phyloP scores from a whole-genome alignment of 2,329 filamentous ascomycete genomes.

The Pseudocercospora eumusae region DNA sequence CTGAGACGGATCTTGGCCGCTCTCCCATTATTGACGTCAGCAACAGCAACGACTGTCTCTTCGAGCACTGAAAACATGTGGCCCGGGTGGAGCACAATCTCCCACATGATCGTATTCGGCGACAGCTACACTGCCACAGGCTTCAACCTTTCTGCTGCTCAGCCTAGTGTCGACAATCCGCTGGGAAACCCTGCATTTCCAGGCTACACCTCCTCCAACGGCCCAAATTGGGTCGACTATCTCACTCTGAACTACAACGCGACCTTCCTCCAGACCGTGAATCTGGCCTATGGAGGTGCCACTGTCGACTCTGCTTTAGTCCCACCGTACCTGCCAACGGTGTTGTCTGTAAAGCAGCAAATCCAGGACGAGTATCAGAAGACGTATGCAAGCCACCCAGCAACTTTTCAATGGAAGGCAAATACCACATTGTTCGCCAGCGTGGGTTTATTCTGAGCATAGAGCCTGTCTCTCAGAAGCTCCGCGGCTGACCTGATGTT shows the following conservation, averaged over 20 bases:
- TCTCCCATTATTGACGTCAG: background rate
- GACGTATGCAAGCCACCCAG: conserved; percentile 36
- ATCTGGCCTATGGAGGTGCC: conserved; percentile 53
- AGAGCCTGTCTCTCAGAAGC: background rate
- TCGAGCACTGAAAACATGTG: background rate
- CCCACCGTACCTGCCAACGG: conserved; percentile 51
- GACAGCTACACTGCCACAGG: conserved; percentile 63
- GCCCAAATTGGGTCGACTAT: conserved; percentile 60
- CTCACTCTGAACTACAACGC: conserved; percentile 49
- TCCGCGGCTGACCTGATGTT: conserved; percentile 11
- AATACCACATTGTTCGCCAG: conserved; percentile 46
- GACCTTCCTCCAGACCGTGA: conserved; percentile 52
- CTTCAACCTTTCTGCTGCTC: conserved; percentile 56
- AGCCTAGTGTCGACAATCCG: conserved; percentile 57
- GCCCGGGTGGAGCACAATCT: conserved; percentile 15
- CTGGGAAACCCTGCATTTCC: conserved; percentile 60
- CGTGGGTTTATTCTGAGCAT: background rate
- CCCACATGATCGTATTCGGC: conserved; percentile 42
- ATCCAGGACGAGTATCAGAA: conserved; percentile 49
- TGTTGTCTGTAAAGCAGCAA: conserved; percentile 56
- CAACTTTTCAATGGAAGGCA: conserved; percentile 42
- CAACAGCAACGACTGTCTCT: background rate
- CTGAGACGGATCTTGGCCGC: background rate
- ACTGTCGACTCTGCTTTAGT: conserved; percentile 52
- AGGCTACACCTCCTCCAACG: conserved; percentile 41